Evolutionary conservation across 2,329 filamentous ascomycete genomes (phyloP).

Genomic region (Cladophialophora immunda): DNA sequence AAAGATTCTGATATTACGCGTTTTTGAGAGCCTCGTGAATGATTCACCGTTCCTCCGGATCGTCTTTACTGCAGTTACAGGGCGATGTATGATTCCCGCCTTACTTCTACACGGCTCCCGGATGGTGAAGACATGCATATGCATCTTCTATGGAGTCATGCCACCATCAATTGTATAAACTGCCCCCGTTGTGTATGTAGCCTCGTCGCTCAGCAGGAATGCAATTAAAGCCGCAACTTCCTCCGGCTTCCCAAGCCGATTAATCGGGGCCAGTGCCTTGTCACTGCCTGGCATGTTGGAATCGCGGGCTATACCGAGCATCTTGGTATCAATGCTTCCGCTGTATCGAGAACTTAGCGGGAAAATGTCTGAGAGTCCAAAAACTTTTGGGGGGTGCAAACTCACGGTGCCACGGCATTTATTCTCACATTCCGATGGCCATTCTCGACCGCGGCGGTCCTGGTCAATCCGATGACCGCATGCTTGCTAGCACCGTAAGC

Average conservation of each 20-base stretch:
- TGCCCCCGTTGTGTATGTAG: slow-evolving; percentile 57
- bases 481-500: slow-evolving; percentile 59
- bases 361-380: background rate
- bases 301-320: slow-evolving; percentile 6
- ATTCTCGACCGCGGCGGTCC: slow-evolving; percentile 65
- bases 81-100: no score
- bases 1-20: no score
- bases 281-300: background rate
- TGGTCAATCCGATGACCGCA: slow-evolving; percentile 66
- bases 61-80: no score
- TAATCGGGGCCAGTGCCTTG: background rate
- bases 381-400: background rate
- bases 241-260: slow-evolving; percentile 5
- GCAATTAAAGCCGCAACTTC: slow-evolving; percentile 55
- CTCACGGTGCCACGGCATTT: slow-evolving; percentile 45
- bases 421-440: slow-evolving; percentile 49
- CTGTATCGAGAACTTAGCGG: background rate
- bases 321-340: slow-evolving; percentile 12
- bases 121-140: background rate
- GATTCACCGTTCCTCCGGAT: no score
- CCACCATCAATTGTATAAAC: slow-evolving; percentile 58
- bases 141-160: slow-evolving; percentile 9
- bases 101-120: no score
- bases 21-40: no score
- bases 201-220: slow-evolving; percentile 58